Evolutionary conservation across 2,329 filamentous ascomycete genomes (phyloP), one percentile per base, ranked within the genome.

Genomic region (Ramularia collo-cygni): DNA sequence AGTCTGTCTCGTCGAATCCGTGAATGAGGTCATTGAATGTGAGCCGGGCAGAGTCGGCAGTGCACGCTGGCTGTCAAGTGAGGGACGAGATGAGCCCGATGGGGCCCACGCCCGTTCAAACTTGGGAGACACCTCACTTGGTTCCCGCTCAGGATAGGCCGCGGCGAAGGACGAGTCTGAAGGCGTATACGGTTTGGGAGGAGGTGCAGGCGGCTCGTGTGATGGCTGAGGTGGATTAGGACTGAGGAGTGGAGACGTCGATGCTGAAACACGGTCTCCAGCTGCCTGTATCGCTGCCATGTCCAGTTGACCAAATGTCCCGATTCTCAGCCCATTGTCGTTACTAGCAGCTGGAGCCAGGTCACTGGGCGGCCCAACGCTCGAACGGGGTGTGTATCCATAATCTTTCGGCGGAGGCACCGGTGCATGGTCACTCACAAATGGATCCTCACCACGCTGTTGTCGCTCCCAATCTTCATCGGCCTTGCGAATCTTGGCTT

Each of bases 151-250:
- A 4, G 51, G 51, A 21, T 41, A 44, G 3, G 50, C 33, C n/a
- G 46, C 44, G 16, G 48, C 29, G 38, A 37, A 24, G 36, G 48
- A 28, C 37, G 53, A n/a, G 34, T 59, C 56, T 19, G 55, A 37
- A 8, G 56, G 44, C 15, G 43, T 47, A 35, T 51, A 51, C 26
- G 51, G 50, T 18, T 37, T 42, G 4, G 62, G 59, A 16, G 69
- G 67, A 5, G 68, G 69, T 4, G 69, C 69, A 21, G 68, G 69
- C 26, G 69, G 69, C 31, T 68, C 64, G 39, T 70, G 57, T 24
- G 59, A 59, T n/a, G 70, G 68, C 8, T 61, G 47, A 4, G 66
- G 64, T 19, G 67, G 65, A 28, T 59, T 46, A 55, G 56, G 19
- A 16, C 41, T 44, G 7, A 50, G 26, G 13, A 36, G 24, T 13